phyloP scores from a whole-genome alignment of 2,329 filamentous ascomycete species.

The Dothideomycetidae sp. region DNA sequence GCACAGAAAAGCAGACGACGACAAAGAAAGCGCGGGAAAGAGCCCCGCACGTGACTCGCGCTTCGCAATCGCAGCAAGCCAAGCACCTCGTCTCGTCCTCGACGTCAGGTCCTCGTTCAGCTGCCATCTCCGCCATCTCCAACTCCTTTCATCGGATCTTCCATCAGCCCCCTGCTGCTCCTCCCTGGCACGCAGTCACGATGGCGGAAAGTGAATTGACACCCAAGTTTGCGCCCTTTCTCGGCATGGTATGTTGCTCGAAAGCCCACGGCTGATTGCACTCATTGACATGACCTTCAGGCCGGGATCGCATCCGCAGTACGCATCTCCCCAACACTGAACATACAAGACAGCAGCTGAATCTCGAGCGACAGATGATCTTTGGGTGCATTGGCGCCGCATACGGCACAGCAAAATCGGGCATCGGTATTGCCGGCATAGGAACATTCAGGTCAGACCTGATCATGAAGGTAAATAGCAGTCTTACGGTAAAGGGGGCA shows the following conservation, averaged over 20 bases:
- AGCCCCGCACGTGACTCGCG: no score
- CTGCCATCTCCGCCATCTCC: no score
- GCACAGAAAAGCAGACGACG: no score
- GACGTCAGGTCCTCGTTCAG: no score
- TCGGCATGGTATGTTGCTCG: constrained; percentile 59
- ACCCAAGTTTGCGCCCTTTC: constrained; percentile 74
- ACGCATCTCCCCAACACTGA: constrained; percentile 17
- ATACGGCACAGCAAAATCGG: constrained; percentile 77
- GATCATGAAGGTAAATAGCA: constrained; percentile 70
- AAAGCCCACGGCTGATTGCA: constrained; percentile 1
- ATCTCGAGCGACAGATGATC: constrained; percentile 43
- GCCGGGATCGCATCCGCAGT: constrained; percentile 60
- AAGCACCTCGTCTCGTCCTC: no score
- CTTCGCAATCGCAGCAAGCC: no score
- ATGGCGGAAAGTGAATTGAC: constrained; percentile 41
- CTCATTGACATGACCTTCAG: constrained; percentile 28
- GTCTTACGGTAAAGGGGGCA: constrained; percentile 5
- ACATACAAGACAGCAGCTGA: background rate
- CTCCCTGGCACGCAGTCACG: constrained; percentile 20
- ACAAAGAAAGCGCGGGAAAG: no score
- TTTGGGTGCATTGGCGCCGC: constrained; percentile 75
- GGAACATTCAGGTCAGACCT: constrained; percentile 74
- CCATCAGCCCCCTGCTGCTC: no score
- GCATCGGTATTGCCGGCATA: constrained; percentile 74
- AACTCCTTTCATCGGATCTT: no score